phyloP scores from a whole-genome alignment of 2,329 filamentous ascomycete species.

The Hypoxylon sp. region DNA sequence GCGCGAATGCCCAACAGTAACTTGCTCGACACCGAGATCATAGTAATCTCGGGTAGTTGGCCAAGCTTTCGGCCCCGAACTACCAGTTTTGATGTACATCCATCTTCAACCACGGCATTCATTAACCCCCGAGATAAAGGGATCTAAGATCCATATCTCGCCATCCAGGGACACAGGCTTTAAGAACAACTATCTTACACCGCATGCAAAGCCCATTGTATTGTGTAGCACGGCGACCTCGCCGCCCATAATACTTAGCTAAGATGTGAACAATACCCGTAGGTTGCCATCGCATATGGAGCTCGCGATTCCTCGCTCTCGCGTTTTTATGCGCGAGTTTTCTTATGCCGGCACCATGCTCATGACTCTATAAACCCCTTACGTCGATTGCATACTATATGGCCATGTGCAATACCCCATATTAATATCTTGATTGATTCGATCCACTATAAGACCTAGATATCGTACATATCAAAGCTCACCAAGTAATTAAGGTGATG shows the following conservation, averaged over 20 bases:
- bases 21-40: conserved; percentile 15
- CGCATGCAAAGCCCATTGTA: neutral
- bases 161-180: conserved; percentile 1
- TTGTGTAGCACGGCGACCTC: neutral
- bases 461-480: conserved; percentile 1
- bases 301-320: conserved; percentile 21
- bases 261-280: conserved; percentile 9
- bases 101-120: neutral
- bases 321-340: conserved; percentile 23
- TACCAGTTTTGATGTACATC: neutral
- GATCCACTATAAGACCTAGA: conserved; percentile 5
- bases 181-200: neutral
- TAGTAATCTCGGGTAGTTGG: conserved; percentile 34
- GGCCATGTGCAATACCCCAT: conserved; percentile 9
- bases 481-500: neutral
- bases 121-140: conserved; percentile 22
- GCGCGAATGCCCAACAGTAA: neutral
- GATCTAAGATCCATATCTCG: conserved; percentile 27
- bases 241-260: neutral
- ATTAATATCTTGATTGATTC: conserved; percentile 11
- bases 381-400: conserved; percentile 23
- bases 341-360: conserved; percentile 23
- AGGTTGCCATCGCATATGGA: neutral
- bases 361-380: conserved; percentile 21
- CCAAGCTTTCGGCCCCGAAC: conserved; percentile 33